These are phyloP conservation scores for Moricandia moricandioides DNA, from an alignment of 345 rosid species.

Conservation along the genomic window DNA sequence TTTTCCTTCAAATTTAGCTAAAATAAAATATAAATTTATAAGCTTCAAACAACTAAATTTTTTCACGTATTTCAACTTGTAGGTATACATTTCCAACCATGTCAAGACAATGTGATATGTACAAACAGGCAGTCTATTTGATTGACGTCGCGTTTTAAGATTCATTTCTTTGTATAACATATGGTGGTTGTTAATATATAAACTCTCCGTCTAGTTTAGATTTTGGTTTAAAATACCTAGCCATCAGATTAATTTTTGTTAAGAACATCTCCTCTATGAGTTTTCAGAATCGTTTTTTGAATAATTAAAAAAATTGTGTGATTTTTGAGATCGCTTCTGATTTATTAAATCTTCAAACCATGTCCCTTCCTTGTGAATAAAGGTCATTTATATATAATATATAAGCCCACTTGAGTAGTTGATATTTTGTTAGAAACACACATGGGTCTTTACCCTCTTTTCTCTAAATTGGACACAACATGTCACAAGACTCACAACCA, in stretches of 20 bases:
- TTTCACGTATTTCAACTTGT: background rate
- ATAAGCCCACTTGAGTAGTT: background rate
- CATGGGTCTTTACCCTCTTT: background rate
- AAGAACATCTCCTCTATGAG: background rate
- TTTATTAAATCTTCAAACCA: constrained; percentile 4
- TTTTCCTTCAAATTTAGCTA: background rate
- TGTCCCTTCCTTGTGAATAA: constrained; percentile 16
- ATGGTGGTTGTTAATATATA: background rate
- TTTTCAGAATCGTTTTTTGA: background rate
- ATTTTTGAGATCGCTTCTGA: background rate
- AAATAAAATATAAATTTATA: background rate
- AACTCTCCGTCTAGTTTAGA: background rate
- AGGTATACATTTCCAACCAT: background rate
- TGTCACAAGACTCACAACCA: constrained; percentile 19
- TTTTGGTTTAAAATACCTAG: background rate
- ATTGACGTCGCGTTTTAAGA: background rate
- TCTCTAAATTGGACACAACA: constrained; percentile 23
- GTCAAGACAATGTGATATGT: background rate
- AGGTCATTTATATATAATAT: background rate
- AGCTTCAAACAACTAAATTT: background rate
- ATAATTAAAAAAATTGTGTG: background rate
- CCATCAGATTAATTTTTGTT: background rate
- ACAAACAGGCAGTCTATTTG: background rate
- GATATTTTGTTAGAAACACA: background rate
- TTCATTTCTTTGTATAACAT: background rate